Conservation (phyloP, 2,329 filamentous ascomycete genomes). For the Fusarium ramigenum region DNA sequence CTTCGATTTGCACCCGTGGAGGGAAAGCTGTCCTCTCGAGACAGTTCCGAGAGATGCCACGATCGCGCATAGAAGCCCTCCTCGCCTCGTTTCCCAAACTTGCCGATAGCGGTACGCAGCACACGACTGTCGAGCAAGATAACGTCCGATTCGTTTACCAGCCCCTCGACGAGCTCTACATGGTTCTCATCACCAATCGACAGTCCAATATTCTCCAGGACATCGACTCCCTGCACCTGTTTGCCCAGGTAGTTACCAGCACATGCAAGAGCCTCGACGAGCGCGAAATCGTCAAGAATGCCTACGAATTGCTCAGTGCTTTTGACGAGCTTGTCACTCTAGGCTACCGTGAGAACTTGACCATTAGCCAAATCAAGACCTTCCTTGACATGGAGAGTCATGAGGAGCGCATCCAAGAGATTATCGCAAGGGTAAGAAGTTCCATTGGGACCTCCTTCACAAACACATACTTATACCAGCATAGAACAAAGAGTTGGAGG, state of each 20-base stretch:
- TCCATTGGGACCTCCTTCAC: neutral
- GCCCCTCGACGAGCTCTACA: conserved; percentile 98
- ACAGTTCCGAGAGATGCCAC: conserved; percentile 97
- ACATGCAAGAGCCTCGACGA: conserved; percentile 97
- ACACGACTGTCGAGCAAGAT: conserved; percentile 98
- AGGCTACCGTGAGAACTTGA: conserved; percentile 95
- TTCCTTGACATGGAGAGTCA: conserved; percentile 99
- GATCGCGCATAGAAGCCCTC: conserved; percentile 94
- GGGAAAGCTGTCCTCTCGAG: conserved; percentile 98
- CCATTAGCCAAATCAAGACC: conserved; percentile 96
- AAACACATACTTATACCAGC: conserved; percentile 36
- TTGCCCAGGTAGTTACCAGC: conserved; percentile 95
- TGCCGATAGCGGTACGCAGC: conserved; percentile 93
- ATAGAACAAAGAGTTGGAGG: conserved; percentile 98
- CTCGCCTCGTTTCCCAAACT: conserved; percentile 98
- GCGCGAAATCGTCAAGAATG: conserved; percentile 92
- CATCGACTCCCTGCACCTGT: conserved; percentile 97
- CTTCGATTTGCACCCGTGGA: conserved; percentile 97
- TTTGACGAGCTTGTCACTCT: conserved; percentile 97
- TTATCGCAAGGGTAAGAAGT: conserved; percentile 81
- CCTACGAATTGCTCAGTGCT: conserved; percentile 93
- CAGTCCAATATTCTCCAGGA: conserved; percentile 99
- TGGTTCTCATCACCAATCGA: conserved; percentile 98
- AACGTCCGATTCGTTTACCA: conserved; percentile 99
- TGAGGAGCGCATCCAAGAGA: conserved; percentile 98